These are phyloP conservation scores for Exophiala viscosa DNA, from an alignment of 2,329 filamentous ascomycete genomes.

Conservation along the genomic window DNA sequence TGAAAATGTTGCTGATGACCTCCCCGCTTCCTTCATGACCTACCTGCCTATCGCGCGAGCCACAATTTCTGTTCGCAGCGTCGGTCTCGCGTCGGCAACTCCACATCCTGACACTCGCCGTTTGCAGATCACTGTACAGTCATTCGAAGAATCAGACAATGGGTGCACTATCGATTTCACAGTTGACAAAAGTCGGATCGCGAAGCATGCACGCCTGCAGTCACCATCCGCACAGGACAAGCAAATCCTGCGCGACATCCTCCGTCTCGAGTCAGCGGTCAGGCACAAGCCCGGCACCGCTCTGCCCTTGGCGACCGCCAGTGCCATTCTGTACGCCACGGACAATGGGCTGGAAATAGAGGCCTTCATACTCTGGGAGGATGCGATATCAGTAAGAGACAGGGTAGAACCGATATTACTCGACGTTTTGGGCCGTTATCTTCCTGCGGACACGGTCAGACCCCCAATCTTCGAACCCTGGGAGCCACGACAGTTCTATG, in stretches of 20 bases:
- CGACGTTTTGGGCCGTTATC: slow-evolving; percentile 13
- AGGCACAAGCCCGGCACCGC: slow-evolving; percentile 14
- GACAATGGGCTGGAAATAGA: not conserved
- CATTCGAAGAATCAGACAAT: not conserved
- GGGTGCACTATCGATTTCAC: slow-evolving; percentile 2
- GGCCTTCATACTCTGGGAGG: slow-evolving; percentile 18
- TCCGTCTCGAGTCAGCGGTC: slow-evolving; percentile 11
- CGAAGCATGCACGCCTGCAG: slow-evolving; percentile 1
- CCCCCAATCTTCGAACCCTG: slow-evolving; percentile 17
- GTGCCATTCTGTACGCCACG: slow-evolving; percentile 4
- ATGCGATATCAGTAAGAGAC: slow-evolving; percentile 11
- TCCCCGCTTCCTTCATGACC: slow-evolving; percentile 12
- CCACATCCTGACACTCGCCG: not conserved
- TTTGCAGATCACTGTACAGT: slow-evolving; percentile 8
- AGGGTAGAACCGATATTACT: slow-evolving; percentile 15
- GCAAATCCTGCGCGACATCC: slow-evolving; percentile 7
- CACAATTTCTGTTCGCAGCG: not conserved
- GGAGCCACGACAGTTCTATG: slow-evolving; percentile 43
- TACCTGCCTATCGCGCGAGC: slow-evolving; percentile 13
- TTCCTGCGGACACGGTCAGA: not conserved
- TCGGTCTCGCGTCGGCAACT: not conserved
- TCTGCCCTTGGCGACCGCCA: slow-evolving; percentile 13
- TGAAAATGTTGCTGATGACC: not conserved
- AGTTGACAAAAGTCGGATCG: slow-evolving; percentile 4
- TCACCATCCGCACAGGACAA: not conserved